Evolutionary conservation across 1,139 yeast genomes (phyloP), one percentile per base, ranked within the genome.

Genomic region (Eremothecium cymbalariae): DNA sequence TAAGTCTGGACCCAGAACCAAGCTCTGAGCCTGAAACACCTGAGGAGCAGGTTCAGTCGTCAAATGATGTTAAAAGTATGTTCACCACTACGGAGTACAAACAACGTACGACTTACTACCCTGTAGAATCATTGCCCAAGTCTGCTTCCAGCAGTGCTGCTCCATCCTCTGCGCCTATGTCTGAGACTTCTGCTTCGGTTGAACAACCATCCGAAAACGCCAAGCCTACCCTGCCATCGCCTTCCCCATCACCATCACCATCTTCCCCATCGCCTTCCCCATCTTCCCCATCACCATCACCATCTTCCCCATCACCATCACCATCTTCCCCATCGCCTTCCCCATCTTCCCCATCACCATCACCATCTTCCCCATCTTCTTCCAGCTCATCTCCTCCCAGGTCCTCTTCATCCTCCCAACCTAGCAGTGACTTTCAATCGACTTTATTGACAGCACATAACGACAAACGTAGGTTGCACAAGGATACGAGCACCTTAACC

Each of bases 381-480:
- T 43, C 53, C 4, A 20, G 43, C 7, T 25, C 48, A 11, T 25
- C 51, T 18, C 17, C 52, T 22, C 18, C 50, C 18, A 27, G 47
- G 22, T 18, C 54, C 9, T 24, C 51, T 8, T 18, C 53, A 4
- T 17, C 47, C 8, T 31, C 42, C 12, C 26, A 40, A 13, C 31
- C 49, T n/a, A 33, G 42, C 16, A 50, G 57, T 8, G 45, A 41
- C 29, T 57, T 54, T 38, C 57, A 57, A 12, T 33, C 53, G 3
- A 40, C 49, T 31, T 66, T 70, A 39, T 67, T 81, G 47, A 64
- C 61, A 40, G 74, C 68, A 39, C 94, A 82, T 68, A 84, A 84
- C 65, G 43, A 52, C 26, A 74, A 74, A 60, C 74, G 95, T 63
- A 72, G 84, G 21, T 47, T 60, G 36, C 94, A 82, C 65, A 27